Base-by-base conservation (phyloP, 805 yeast genomes). In the Suhomyces emberorum region DNA sequence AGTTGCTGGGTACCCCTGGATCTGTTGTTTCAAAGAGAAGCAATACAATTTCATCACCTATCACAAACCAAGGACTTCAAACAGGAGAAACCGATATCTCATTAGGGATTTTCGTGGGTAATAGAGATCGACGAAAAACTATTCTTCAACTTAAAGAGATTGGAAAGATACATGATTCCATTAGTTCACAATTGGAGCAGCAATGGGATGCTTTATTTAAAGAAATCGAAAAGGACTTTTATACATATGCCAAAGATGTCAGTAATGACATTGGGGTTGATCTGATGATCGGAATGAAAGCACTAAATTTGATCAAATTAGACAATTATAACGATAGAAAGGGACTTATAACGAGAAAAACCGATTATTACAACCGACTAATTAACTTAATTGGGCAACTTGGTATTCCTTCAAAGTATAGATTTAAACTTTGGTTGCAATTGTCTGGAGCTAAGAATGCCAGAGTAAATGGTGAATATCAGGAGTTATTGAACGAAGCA, bases 351-450 rank as follows among this genome's bases (percentile, higher is more conserved):
- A 16, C 15, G 10, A 22, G 23, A 20, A 22, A 40, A 27, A 30
- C 34, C 3, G 19, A 34, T 17, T 30, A 34, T 21, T 51, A 43
- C 28, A 35, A 35, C 18, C 34, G 39, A 3, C 36, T 54, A 3
- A 42, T 32, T 1, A 54, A 46, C 10, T 54, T 77, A 11, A 68
- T 74, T 3, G 48, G 55, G 20, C 55, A 56, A 17, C 37, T 38
- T 16, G 83, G 83, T 0, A 64, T 77, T 1, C 79, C 81, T 0
- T 57, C 65, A 30, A 65, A 65, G 17, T 64, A 72, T 38, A 55
- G 81, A 4, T 60, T 73, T 15, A 53, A 57, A 23, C 54, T 77
- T 7, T 77, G 83, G 83, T 53, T 67, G 9, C 78, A 77, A 43
- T 59, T 78, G n/a, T 64, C 73, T 3, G 80, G 79, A 0, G 75